Conservation (phyloP, 2,329 filamentous ascomycete genomes). For the Fusarium pseudograminearum region DNA sequence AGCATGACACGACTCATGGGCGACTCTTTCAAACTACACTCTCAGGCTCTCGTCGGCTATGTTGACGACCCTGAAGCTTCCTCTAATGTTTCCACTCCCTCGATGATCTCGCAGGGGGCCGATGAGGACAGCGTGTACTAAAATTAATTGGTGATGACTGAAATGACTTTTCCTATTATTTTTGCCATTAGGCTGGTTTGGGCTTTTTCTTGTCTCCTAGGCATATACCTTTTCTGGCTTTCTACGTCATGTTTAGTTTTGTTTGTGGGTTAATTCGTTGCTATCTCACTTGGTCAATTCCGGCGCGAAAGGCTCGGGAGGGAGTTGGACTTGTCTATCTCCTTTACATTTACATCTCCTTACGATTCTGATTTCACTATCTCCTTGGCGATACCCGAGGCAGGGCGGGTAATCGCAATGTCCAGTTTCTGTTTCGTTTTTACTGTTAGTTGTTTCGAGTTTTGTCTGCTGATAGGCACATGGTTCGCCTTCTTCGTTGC, state of each 20-base stretch:
- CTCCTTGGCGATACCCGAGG: slow-evolving; percentile 53
- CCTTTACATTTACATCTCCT: slow-evolving; percentile 46
- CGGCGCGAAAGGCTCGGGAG: slow-evolving; percentile 46
- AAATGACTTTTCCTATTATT: slow-evolving; percentile 63
- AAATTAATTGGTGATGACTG: slow-evolving; percentile 62
- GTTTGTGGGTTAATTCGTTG: slow-evolving; percentile 37
- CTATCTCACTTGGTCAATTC: slow-evolving; percentile 45
- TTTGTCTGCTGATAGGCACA: slow-evolving; percentile 38
- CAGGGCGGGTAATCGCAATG: slow-evolving; percentile 53
- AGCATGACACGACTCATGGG: slow-evolving; percentile 96
- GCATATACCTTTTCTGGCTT: slow-evolving; percentile 51
- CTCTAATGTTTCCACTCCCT: slow-evolving; percentile 76
- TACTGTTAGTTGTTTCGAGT: slow-evolving; percentile 33
- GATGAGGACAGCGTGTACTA: slow-evolving; percentile 80
- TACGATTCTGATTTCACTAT: slow-evolving; percentile 44
- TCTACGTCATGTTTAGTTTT: slow-evolving; percentile 48
- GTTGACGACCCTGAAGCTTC: slow-evolving; percentile 84
- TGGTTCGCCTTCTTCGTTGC: slow-evolving; percentile 25
- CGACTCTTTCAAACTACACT: slow-evolving; percentile 96
- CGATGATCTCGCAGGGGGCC: slow-evolving; percentile 77
- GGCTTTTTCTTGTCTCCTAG: slow-evolving; percentile 46
- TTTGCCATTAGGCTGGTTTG: slow-evolving; percentile 43
- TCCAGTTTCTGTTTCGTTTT: slow-evolving; percentile 41
- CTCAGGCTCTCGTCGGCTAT: slow-evolving; percentile 93
- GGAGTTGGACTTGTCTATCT: slow-evolving; percentile 48